Percentiles rank a stretch among this genome's conserved stretches.
phyloP scores from a whole-genome alignment of 108 stramenopile genomes.

The Skeletonema tropicum region DNA sequence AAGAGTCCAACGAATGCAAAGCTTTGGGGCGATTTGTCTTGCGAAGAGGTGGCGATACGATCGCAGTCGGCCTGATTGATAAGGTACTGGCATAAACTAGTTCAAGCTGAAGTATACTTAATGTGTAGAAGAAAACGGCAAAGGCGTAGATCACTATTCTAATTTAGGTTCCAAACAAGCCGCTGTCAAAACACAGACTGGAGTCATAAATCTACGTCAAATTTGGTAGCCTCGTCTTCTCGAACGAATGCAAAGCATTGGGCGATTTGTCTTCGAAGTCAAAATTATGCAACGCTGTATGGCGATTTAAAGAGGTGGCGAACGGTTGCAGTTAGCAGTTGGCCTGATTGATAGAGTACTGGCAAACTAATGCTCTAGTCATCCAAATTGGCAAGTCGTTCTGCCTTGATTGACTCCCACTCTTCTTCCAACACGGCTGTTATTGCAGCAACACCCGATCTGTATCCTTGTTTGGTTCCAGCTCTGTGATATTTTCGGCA shows the following conservation, averaged over 20 bases:
- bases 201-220: too few relatives aligned
- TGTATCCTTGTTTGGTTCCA: conserved; percentile 39
- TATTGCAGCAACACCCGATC: conserved; percentile 31
- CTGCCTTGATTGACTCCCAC: conserved; percentile 15
- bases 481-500: conserved; percentile 49
- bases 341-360: conserved; percentile 49
- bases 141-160: too few relatives aligned
- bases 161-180: too few relatives aligned
- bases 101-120: too few relatives aligned
- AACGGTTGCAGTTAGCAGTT: conserved; percentile 34
- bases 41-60: conserved; percentile 48
- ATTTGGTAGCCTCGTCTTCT: too few relatives aligned
- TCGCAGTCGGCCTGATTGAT: conserved; percentile 54
- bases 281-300: too few relatives aligned
- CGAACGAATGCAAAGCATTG: conserved; percentile 47
- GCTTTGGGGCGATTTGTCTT: conserved; percentile 53
- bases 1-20: conserved; percentile 44
- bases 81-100: conserved; percentile 17
- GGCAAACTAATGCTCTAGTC: not conserved
- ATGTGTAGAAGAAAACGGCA: too few relatives aligned
- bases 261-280: conserved; percentile 37
- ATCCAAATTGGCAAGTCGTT: not conserved
- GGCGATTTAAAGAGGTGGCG: conserved; percentile 33
- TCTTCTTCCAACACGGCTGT: conserved; percentile 40
- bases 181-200: too few relatives aligned